Conservation (phyloP, 2,329 filamentous ascomycete genomes). For the Tolypocladium amazonense region DNA sequence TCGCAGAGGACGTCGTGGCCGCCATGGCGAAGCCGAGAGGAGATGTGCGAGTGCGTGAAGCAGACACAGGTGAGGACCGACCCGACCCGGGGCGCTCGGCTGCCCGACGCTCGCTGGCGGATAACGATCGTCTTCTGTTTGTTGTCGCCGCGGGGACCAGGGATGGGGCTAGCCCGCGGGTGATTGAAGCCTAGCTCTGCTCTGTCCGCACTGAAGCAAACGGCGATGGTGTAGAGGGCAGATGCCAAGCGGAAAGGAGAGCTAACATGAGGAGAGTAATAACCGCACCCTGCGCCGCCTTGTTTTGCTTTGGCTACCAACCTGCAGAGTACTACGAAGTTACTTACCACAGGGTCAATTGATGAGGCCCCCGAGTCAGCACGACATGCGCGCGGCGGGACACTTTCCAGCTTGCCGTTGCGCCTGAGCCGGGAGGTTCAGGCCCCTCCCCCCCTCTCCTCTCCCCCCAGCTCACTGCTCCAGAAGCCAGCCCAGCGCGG, state of each 20-base stretch:
- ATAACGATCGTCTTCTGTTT: too few relatives aligned
- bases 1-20: constrained; percentile 9
- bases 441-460: neutral
- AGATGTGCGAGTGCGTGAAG: too few relatives aligned
- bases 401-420: neutral
- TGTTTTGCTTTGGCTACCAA: neutral
- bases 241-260: neutral
- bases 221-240: neutral
- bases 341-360: neutral
- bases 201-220: too few relatives aligned
- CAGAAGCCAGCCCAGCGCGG: neutral
- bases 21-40: constrained; percentile 16
- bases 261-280: neutral
- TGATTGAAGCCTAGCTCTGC: neutral
- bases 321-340: neutral
- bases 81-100: too few relatives aligned
- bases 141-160: neutral
- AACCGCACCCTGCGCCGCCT: neutral
- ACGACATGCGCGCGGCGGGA: neutral
- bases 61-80: neutral
- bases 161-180: neutral
- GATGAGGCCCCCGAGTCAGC: neutral
- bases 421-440: neutral
- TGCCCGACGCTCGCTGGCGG: neutral
- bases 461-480: neutral